Percentiles rank a stretch among this genome's conserved stretches.
Evolutionary conservation across 1,139 yeast genomes (phyloP).

Genomic region (Meyerozyma elateridarum): DNA sequence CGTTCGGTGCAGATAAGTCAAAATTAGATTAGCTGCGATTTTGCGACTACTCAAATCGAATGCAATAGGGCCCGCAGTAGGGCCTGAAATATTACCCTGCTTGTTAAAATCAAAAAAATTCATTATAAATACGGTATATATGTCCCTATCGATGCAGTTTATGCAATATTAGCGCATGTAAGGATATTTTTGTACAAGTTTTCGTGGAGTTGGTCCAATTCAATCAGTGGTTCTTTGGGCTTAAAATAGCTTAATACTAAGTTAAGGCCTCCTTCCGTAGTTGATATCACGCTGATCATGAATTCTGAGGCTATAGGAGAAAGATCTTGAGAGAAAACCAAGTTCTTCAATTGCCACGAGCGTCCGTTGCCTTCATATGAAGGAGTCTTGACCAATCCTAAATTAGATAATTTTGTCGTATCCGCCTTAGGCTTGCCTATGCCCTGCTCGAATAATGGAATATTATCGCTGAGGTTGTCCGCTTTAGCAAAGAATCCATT

Average conservation of each 20-base stretch:
- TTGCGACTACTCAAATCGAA: slow-evolving; percentile 18
- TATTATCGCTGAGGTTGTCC: slow-evolving; percentile 17
- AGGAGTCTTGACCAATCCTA: slow-evolving; percentile 26
- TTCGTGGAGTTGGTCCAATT: slow-evolving; percentile 1
- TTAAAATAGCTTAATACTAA: slow-evolving; percentile 29
- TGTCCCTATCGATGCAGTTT: no score
- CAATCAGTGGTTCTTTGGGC: no score
- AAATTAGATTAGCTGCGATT: no score
- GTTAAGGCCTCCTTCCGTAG: slow-evolving; percentile 32
- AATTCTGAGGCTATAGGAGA: slow-evolving; percentile 35
- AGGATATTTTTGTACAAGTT: neutral
- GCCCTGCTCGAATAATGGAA: slow-evolving; percentile 18
- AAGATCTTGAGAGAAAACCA: slow-evolving; percentile 36
- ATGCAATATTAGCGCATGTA: neutral
- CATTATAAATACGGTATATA: slow-evolving; percentile 6
- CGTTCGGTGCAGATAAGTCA: no score
- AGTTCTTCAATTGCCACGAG: slow-evolving; percentile 24
- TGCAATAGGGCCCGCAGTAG: slow-evolving; percentile 4
- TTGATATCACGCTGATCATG: slow-evolving; percentile 30
- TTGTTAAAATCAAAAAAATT: neutral
- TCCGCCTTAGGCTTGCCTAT: slow-evolving; percentile 30
- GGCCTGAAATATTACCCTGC: no score
- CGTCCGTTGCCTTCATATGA: slow-evolving; percentile 5
- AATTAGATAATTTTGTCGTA: slow-evolving; percentile 34
- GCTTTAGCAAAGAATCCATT: slow-evolving; percentile 15